Evolutionary conservation across 441 rosid genomes (phyloP).

Genomic region (Croton setiger): DNA sequence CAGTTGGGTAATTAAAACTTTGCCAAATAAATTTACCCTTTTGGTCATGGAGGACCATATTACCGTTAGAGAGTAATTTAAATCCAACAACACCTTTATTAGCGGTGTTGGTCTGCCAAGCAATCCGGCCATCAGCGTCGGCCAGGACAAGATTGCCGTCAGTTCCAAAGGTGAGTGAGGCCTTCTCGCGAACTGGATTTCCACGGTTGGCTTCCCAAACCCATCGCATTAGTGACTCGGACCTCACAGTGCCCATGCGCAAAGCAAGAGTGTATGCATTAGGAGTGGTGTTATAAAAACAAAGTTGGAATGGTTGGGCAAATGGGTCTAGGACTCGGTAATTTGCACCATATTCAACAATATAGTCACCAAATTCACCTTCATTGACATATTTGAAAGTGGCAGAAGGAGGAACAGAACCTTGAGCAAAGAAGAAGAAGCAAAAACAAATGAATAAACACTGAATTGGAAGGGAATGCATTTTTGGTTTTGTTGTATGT

Average conservation of each 20-base stretch:
- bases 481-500: no score
- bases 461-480: no score
- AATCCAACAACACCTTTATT: slow-evolving; percentile 36
- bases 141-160: slow-evolving; percentile 43
- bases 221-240: slow-evolving; percentile 20
- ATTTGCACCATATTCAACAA: slow-evolving; percentile 25
- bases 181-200: slow-evolving; percentile 28
- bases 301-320: slow-evolving; percentile 35
- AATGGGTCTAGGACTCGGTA: slow-evolving; percentile 20
- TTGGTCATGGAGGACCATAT: slow-evolving; percentile 35
- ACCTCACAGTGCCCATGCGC: slow-evolving; percentile 27
- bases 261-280: slow-evolving; percentile 41
- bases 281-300: slow-evolving; percentile 39
- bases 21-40: slow-evolving; percentile 36
- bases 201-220: slow-evolving; percentile 31
- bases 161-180: slow-evolving; percentile 24
- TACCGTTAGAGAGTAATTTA: slow-evolving; percentile 31
- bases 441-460: background rate
- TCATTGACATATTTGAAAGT: slow-evolving; percentile 29
- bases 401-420: slow-evolving; percentile 27
- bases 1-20: slow-evolving; percentile 37
- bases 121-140: slow-evolving; percentile 39
- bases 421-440: slow-evolving; percentile 12
- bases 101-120: slow-evolving; percentile 36
- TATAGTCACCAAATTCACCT: slow-evolving; percentile 26